Evolutionary conservation across 2,329 filamentous ascomycete genomes (phyloP).

Genomic region (Aspergillus sp.): DNA sequence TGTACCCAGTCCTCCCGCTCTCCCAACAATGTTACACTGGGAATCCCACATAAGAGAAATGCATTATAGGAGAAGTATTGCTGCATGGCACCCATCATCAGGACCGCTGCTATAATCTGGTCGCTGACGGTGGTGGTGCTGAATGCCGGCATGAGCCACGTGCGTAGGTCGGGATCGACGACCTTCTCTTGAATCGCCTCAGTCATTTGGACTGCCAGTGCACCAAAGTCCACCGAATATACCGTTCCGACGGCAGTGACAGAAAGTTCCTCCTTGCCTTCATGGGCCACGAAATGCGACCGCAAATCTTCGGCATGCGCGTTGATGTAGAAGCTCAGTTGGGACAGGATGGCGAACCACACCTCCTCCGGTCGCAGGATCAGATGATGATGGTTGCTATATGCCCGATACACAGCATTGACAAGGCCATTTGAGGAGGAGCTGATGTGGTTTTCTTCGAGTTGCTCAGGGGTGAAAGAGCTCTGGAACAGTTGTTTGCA

Average conservation of each 20-base stretch:
- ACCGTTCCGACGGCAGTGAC: conserved; percentile 21
- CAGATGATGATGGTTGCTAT: conserved; percentile 45
- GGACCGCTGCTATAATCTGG: conserved; percentile 44
- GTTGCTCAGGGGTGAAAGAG: not conserved
- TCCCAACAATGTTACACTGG: conserved; percentile 55
- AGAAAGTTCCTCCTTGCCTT: conserved; percentile 46
- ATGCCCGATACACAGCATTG: conserved; percentile 12
- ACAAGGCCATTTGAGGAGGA: conserved; percentile 15
- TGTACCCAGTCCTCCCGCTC: conserved; percentile 49
- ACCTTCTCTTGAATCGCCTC: conserved; percentile 45
- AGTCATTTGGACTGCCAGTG: conserved; percentile 41
- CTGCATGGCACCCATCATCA: conserved; percentile 56
- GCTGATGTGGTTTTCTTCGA: not conserved
- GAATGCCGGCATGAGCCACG: conserved; percentile 57
- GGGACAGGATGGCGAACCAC: conserved; percentile 55
- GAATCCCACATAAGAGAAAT: conserved; percentile 49
- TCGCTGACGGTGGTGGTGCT: conserved; percentile 53
- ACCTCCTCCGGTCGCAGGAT: conserved; percentile 55
- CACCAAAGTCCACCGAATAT: conserved; percentile 19
- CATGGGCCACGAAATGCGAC: conserved; percentile 45
- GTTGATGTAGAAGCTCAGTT: conserved; percentile 52
- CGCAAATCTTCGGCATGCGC: conserved; percentile 50
- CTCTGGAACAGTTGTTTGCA: not conserved
- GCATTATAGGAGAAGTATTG: conserved; percentile 49
- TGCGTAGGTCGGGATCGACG: conserved; percentile 41